Evolutionary conservation across 495 filamentous ascomycete species (phyloP).

Genomic region (Chaetomium tenue): DNA sequence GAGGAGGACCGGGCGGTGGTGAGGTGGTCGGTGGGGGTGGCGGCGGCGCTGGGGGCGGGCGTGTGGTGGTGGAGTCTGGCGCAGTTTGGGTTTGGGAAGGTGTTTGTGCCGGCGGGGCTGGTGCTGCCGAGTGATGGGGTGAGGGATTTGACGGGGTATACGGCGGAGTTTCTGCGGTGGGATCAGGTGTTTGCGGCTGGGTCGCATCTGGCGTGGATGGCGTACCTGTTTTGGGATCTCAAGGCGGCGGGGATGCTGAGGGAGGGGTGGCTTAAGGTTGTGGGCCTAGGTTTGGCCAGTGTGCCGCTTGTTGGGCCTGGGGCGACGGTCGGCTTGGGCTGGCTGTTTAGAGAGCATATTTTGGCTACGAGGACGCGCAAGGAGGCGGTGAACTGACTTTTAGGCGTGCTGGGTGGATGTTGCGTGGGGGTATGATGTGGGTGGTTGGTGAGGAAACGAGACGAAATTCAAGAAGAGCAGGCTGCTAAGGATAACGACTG

Average conservation of each 20-base stretch:
- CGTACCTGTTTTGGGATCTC: conserved; percentile 27
- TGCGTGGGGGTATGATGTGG: too few relatives aligned
- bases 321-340: conserved; percentile 23
- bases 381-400: conserved; percentile 14
- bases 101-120: conserved; percentile 11
- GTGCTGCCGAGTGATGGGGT: not conserved
- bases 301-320: conserved; percentile 21
- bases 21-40: conserved; percentile 4
- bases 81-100: not conserved
- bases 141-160: not conserved
- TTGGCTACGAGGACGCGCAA: conserved; percentile 24
- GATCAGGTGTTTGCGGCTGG: conserved; percentile 22
- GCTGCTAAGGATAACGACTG: too few relatives aligned
- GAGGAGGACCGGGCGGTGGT: not conserved
- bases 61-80: conserved; percentile 14
- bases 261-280: conserved; percentile 21
- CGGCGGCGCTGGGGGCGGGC: not conserved
- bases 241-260: conserved; percentile 24
- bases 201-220: conserved; percentile 24
- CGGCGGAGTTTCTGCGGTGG: conserved; percentile 19
- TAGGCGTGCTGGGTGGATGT: too few relatives aligned
- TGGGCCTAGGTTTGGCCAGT: conserved; percentile 7
- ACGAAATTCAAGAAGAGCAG: too few relatives aligned
- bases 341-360: conserved; percentile 27
- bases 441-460: too few relatives aligned